A percentile compares a stretch with the other conserved stretches of the same genome.
These are phyloP conservation scores for Camillea tinctor DNA, from an alignment of 2,329 filamentous ascomycete species.

Conservation along the genomic window DNA sequence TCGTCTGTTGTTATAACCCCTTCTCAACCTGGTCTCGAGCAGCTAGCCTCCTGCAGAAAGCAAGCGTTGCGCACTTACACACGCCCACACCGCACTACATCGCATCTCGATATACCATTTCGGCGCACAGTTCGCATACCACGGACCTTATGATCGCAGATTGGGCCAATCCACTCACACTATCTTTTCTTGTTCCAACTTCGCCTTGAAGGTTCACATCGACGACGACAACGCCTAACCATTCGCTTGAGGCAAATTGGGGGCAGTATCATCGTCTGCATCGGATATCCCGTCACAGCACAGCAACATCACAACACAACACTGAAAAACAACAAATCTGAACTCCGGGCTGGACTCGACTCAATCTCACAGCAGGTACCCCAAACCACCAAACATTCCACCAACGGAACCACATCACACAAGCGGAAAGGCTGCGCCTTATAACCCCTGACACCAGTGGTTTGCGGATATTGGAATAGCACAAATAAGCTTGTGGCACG, in stretches of 20 bases:
- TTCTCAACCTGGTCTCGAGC: constrained; percentile 10
- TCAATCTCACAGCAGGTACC: constrained; percentile 13
- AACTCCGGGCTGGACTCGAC: constrained; percentile 49
- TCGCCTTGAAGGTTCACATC: constrained; percentile 42
- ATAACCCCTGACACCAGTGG: constrained; percentile 9
- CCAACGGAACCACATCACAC: constrained; percentile 9
- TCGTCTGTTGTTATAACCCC: constrained; percentile 34
- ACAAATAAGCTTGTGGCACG: constrained; percentile 17
- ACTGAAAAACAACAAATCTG: constrained; percentile 4
- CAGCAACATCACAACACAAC: too few species aligned
- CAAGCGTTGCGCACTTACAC: constrained; percentile 14
- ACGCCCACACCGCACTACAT: constrained; percentile 13
- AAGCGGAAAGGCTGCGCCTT: constrained; percentile 28
- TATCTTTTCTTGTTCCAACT: constrained; percentile 29
- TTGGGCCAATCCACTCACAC: constrained; percentile 22
- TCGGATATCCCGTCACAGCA: too few species aligned
- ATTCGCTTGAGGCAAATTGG: constrained; percentile 49
- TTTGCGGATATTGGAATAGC: constrained; percentile 13
- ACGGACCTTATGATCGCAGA: constrained; percentile 20
- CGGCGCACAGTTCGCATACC: constrained; percentile 26
- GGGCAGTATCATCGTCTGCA: constrained; percentile 27
- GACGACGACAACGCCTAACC: constrained; percentile 33
- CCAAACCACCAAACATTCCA: constrained; percentile 11
- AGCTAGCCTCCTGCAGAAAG: constrained; percentile 12
- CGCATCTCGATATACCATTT: constrained; percentile 5